Evolutionary conservation across 441 rosid species (phyloP).

Genomic region (Corymbia calophylla): DNA sequence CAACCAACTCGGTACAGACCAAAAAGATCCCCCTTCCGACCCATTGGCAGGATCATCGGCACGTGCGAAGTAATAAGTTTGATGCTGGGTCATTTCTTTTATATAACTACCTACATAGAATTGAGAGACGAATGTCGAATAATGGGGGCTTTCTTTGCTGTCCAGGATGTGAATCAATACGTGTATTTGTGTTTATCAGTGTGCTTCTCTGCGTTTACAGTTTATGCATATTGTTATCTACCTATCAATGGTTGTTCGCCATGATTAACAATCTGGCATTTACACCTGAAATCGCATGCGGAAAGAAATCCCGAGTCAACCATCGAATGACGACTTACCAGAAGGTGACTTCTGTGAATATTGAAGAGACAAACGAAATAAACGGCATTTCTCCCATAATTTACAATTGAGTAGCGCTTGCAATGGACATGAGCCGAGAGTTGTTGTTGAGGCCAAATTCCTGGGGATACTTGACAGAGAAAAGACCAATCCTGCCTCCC

Average conservation of each 20-base stretch:
- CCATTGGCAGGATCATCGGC: background rate
- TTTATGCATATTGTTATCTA: background rate
- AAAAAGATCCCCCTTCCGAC: background rate
- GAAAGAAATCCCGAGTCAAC: background rate
- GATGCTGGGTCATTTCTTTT: background rate
- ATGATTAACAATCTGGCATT: background rate
- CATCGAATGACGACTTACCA: background rate
- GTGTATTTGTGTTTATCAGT: background rate
- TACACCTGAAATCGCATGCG: background rate
- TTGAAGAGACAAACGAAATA: background rate
- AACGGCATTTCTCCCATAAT: background rate
- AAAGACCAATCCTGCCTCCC: background rate
- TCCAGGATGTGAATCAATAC: background rate
- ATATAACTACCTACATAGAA: background rate
- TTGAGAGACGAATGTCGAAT: background rate
- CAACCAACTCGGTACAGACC: background rate
- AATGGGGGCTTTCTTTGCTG: background rate
- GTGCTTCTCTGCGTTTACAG: background rate
- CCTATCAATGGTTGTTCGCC: background rate
- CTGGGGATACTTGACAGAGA: background rate
- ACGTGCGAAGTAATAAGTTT: background rate
- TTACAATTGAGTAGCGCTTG: background rate
- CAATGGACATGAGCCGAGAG: background rate
- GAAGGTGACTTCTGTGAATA: background rate
- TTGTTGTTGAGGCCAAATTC: background rate